Conservation (phyloP, 306 rosid species). For the Cucurbita moschata region DNA sequence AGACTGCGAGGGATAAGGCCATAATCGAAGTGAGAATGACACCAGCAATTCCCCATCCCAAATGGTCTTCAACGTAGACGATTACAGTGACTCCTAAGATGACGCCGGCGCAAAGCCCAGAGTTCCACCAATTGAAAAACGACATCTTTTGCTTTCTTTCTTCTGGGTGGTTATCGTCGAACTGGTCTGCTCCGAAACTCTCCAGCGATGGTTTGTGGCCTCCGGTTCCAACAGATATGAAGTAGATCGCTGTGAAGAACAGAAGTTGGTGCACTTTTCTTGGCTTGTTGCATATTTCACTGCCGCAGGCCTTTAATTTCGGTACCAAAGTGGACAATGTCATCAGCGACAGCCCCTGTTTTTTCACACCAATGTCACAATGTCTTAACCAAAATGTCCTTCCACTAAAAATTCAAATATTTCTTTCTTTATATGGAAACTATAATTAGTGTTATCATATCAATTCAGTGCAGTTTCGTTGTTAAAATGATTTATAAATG, state of each 20-base stretch:
- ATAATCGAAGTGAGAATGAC: conserved; percentile 46
- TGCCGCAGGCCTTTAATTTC: conserved; percentile 44
- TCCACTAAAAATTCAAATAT: too few relatives aligned
- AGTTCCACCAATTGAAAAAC: conserved; percentile 92
- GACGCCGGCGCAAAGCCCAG: conserved; percentile 65
- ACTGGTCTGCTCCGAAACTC: conserved; percentile 94
- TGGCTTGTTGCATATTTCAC: conserved; percentile 29
- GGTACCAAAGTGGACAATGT: conserved; percentile 69
- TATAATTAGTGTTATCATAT: too few relatives aligned
- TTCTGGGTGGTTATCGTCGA: conserved; percentile 50
- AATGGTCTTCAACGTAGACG: conserved; percentile 68
- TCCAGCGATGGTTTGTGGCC: conserved; percentile 86
- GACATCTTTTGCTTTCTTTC: conserved; percentile 83
- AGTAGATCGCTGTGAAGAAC: conserved; percentile 66
- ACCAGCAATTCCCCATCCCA: conserved; percentile 68
- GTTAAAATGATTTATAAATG: too few relatives aligned
- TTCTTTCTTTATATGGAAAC: too few relatives aligned
- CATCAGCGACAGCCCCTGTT: conserved; percentile 67
- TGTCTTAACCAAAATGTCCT: background rate
- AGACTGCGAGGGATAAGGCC: conserved; percentile 56
- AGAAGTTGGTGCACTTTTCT: conserved; percentile 54
- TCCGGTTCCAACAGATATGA: conserved; percentile 71
- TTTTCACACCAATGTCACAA: background rate
- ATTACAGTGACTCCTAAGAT: conserved; percentile 67
- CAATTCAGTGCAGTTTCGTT: too few relatives aligned